Conservation (phyloP, 331 rosid species). For the Cydonia oblonga region DNA sequence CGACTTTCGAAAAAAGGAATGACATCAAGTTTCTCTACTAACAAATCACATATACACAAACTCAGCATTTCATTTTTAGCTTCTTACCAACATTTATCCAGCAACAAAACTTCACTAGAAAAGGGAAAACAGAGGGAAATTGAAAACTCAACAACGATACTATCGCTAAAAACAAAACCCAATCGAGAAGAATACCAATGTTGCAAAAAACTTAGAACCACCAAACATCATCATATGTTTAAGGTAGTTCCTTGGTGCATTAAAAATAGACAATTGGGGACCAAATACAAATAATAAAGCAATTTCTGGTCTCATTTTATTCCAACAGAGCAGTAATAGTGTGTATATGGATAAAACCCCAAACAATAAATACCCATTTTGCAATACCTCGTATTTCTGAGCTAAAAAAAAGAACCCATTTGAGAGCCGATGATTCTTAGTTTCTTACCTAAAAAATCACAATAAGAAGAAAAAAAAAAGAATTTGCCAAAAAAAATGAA, state of each 20-base stretch:
- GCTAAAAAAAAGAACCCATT: conserved; percentile 12
- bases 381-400: neutral
- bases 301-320: neutral
- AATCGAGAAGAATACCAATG: neutral
- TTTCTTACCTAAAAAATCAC: conserved; percentile 1
- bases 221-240: neutral
- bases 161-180: neutral
- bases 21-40: neutral
- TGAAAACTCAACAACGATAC: neutral
- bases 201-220: neutral
- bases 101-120: neutral
- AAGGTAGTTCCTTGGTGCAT: neutral
- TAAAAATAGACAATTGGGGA: neutral
- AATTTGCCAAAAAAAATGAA: neutral
- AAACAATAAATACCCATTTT: neutral
- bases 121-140: neutral
- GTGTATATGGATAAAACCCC: neutral
- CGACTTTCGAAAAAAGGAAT: neutral
- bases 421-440: conserved; percentile 1
- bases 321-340: neutral
- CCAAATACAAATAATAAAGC: neutral
- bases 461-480: neutral
- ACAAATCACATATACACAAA: neutral
- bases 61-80: neutral
- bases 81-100: neutral